These are phyloP conservation scores for Diplodia corticola DNA, from an alignment of 2,329 filamentous ascomycete genomes.

Conservation along the genomic window DNA sequence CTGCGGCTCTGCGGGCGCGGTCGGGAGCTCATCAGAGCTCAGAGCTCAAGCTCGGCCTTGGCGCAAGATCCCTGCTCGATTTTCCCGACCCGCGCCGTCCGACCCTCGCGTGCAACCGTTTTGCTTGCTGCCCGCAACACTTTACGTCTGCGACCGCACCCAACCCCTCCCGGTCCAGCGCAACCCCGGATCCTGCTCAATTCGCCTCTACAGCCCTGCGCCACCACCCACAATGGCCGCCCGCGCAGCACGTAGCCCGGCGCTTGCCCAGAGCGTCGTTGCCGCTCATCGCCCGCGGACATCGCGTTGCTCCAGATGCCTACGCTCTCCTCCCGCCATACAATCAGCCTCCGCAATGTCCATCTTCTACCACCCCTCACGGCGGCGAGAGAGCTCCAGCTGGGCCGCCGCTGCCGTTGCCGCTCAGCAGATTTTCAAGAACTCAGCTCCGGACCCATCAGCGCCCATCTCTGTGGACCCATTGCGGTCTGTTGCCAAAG, in stretches of 20 bases:
- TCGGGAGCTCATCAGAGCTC: background rate
- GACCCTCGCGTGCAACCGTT: conserved; percentile 14
- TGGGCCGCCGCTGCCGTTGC: conserved; percentile 72
- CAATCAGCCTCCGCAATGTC: conserved; percentile 27
- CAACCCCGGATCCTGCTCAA: background rate
- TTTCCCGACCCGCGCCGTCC: conserved; percentile 21
- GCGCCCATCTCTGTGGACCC: conserved; percentile 79
- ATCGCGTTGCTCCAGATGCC: conserved; percentile 35
- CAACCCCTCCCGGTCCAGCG: conserved; percentile 9
- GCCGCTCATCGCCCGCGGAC: conserved; percentile 26
- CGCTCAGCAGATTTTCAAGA: conserved; percentile 69
- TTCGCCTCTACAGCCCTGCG: background rate
- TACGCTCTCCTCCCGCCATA: conserved; percentile 26
- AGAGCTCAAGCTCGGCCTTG: conserved; percentile 5
- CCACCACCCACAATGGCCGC: conserved; percentile 26
- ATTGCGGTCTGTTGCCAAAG: conserved; percentile 85
- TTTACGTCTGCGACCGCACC: conserved; percentile 18
- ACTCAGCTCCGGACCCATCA: conserved; percentile 58
- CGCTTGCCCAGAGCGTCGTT: conserved; percentile 35
- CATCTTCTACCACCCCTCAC: conserved; percentile 40
- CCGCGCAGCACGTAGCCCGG: conserved; percentile 38
- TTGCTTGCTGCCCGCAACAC: conserved; percentile 19
- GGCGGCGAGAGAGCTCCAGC: conserved; percentile 59
- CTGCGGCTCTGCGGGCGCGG: background rate
- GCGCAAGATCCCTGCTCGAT: conserved; percentile 21